These are phyloP conservation scores for Geranium brycei DNA, from an alignment of 345 rosid species.

Conservation along the genomic window DNA sequence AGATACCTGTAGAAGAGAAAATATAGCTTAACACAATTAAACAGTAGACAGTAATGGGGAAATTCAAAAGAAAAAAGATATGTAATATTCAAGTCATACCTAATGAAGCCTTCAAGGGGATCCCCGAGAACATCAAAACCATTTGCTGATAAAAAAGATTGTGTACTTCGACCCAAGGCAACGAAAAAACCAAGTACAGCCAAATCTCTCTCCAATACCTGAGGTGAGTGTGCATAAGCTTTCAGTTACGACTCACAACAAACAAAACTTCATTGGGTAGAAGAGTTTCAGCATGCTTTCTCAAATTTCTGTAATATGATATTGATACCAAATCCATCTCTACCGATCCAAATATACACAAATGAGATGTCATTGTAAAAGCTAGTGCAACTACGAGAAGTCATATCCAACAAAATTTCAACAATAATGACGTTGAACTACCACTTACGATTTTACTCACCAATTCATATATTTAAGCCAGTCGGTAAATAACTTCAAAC, in stretches of 20 bases:
- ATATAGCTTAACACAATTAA: constrained; percentile 11
- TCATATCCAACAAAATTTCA: background rate
- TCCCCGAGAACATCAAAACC: constrained; percentile 55
- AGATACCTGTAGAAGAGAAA: constrained; percentile 43
- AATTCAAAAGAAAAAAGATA: background rate
- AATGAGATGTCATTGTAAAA: background rate
- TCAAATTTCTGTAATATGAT: background rate
- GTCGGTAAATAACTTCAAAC: background rate
- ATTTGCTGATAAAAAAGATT: constrained; percentile 54
- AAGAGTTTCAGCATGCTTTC: constrained; percentile 2
- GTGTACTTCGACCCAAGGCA: constrained; percentile 80
- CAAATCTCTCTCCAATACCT: constrained; percentile 91
- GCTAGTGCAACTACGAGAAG: background rate
- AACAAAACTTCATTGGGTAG: background rate
- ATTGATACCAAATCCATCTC: background rate
- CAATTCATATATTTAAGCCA: background rate
- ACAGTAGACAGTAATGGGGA: constrained; percentile 6
- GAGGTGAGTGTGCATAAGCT: constrained; percentile 21
- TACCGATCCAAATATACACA: background rate
- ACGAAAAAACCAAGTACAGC: constrained; percentile 96
- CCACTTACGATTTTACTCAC: background rate
- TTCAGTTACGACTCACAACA: constrained; percentile 9
- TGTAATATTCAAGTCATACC: constrained; percentile 27
- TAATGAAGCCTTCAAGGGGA: constrained; percentile 57
- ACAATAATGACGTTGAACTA: background rate